A percentile compares a stretch with the other conserved stretches of the same genome.
Conservation (phyloP, 2,329 filamentous ascomycete species). For the Ophiocordyceps camponoti-leonardi region DNA sequence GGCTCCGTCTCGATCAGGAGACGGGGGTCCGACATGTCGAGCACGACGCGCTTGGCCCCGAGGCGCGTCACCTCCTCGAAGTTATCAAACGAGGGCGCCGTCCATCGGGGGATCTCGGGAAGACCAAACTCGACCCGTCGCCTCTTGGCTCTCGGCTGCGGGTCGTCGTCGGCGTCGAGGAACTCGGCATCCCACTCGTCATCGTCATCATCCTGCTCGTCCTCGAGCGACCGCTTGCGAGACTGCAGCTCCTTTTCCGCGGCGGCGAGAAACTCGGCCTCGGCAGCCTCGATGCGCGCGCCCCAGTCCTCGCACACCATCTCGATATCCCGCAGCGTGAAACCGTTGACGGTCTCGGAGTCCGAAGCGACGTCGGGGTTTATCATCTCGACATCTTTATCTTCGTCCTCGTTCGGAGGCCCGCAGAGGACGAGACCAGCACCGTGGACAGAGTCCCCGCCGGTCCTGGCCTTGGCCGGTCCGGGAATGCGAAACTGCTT, state of each 20-base stretch:
- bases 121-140: constrained; percentile 45
- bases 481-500: constrained; percentile 66
- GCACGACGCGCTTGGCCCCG: constrained; percentile 58
- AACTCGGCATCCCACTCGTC: constrained; percentile 50
- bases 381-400: constrained; percentile 21
- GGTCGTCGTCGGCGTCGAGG: constrained; percentile 26
- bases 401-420: constrained; percentile 17
- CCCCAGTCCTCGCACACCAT: constrained; percentile 82
- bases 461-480: constrained; percentile 36
- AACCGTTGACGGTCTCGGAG: constrained; percentile 53
- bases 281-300: constrained; percentile 35
- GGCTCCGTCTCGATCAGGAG: constrained; percentile 68
- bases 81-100: constrained; percentile 60
- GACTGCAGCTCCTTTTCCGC: constrained; percentile 14
- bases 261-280: constrained; percentile 18
- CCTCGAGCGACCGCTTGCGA: constrained; percentile 10
- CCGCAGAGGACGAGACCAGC: constrained; percentile 28
- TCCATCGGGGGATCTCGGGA: constrained; percentile 38
- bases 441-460: constrained; percentile 19
- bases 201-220: constrained; percentile 38
- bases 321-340: constrained; percentile 64
- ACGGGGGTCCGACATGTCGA: constrained; percentile 79
- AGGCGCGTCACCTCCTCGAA: constrained; percentile 57
- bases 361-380: constrained; percentile 34
- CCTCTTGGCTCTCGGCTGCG: constrained; percentile 42